phyloP scores from a whole-genome alignment of 2,329 filamentous ascomycete genomes.

The Scytalidium lignicola region DNA sequence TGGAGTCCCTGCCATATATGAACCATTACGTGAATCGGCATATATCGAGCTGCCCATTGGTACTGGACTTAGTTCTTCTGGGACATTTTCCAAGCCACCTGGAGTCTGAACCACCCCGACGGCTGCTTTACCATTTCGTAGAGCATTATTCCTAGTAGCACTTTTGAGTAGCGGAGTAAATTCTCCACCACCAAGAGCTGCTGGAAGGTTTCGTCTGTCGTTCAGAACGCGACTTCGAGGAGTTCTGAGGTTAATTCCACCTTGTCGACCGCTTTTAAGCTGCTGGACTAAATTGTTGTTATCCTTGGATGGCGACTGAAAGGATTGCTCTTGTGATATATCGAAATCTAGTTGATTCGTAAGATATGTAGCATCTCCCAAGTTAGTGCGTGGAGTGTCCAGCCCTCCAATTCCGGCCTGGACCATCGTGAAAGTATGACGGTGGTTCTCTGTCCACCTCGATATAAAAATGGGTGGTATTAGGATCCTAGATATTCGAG shows the following conservation, averaged over 20 bases:
- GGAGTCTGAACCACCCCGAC: conserved; percentile 59
- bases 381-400: conserved; percentile 81
- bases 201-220: conserved; percentile 66
- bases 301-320: conserved; percentile 73
- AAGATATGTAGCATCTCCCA: conserved; percentile 79
- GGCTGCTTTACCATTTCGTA: conserved; percentile 58
- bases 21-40: conserved; percentile 52
- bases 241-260: conserved; percentile 59
- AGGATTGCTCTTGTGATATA: conserved; percentile 82
- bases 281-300: conserved; percentile 71
- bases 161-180: conserved; percentile 93
- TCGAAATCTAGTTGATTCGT: conserved; percentile 68
- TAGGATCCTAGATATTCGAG: conserved; percentile 16
- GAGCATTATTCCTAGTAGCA: conserved; percentile 67
- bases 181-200: conserved; percentile 60
- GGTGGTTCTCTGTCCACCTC: conserved; percentile 15
- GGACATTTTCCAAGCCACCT: conserved; percentile 55
- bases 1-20: conserved; percentile 64
- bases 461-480: conserved; percentile 13
- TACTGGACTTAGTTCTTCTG: conserved; percentile 69
- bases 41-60: conserved; percentile 73
- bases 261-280: conserved; percentile 60
- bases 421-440: conserved; percentile 46
- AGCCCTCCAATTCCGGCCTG: conserved; percentile 60
- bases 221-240: conserved; percentile 66